phyloP scores from a whole-genome alignment of 192 early-diverging fungal genomes.

The Funneliformis geosporum region DNA sequence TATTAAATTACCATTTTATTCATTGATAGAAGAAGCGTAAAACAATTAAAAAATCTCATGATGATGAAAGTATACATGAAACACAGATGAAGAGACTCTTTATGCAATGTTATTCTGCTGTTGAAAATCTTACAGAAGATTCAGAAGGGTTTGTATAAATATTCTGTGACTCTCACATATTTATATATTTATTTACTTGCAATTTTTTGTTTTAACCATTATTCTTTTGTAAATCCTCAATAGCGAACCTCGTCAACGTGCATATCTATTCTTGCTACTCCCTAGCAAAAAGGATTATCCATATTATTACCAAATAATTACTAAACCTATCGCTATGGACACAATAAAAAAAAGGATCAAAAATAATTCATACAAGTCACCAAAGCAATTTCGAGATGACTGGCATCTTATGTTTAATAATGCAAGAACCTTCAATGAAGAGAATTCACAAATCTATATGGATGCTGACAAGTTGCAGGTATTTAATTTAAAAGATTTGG shows the following conservation, averaged over 20 bases:
- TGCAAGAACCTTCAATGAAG: conserved; percentile 89
- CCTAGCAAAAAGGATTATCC: conserved; percentile 76
- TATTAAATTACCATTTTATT: neutral
- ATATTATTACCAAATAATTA: conserved; percentile 89
- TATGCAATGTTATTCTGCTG: conserved; percentile 56
- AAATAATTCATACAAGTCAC: conserved; percentile 64
- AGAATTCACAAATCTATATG: conserved; percentile 87
- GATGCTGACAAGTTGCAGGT: conserved; percentile 74
- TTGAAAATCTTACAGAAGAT: conserved; percentile 59
- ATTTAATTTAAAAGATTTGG: conserved; percentile 2
- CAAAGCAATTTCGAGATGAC: conserved; percentile 74
- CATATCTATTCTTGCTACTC: conserved; percentile 78
- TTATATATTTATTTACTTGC: neutral
- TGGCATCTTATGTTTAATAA: conserved; percentile 89
- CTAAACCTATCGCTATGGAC: conserved; percentile 86
- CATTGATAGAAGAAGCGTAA: conserved; percentile 38
- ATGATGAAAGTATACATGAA: conserved; percentile 49
- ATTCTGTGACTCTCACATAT: neutral
- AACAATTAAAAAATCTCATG: conserved; percentile 20
- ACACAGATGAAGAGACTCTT: conserved; percentile 64
- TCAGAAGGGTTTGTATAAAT: conserved; percentile 44
- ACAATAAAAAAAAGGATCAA: conserved; percentile 79
- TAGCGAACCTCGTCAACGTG: conserved; percentile 54
- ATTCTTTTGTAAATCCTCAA: neutral
- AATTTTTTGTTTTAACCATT: conserved; percentile 7